A percentile compares a stretch with the other conserved stretches of the same genome.
phyloP scores from a whole-genome alignment of 2,329 filamentous ascomycete species.

The Calonectria ilicicola region DNA sequence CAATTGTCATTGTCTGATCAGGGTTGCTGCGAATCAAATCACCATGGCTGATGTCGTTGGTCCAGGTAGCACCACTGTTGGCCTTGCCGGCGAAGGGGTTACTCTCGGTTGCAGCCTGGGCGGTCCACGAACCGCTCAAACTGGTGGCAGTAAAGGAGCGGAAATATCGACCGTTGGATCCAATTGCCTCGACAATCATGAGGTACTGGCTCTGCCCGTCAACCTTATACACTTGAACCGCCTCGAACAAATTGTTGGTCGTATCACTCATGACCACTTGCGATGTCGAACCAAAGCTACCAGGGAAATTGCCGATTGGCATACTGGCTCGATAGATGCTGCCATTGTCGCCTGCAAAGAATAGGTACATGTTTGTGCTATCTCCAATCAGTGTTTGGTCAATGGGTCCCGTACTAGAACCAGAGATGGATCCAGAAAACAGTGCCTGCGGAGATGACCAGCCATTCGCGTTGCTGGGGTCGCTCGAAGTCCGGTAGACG shows the following conservation, averaged over 20 bases:
- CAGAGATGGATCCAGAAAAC: conserved; percentile 66
- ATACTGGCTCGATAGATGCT: conserved; percentile 74
- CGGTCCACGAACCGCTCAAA: conserved; percentile 68
- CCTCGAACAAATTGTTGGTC: conserved; percentile 71
- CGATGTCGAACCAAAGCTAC: conserved; percentile 65
- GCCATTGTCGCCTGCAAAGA: conserved; percentile 76
- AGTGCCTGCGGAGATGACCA: conserved; percentile 68
- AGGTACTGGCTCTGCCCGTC: conserved; percentile 68
- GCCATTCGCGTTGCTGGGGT: conserved; percentile 68
- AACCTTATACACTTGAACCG: conserved; percentile 74
- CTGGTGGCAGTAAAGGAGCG: conserved; percentile 73
- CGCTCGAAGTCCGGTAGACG: conserved; percentile 68
- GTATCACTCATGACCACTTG: conserved; percentile 65
- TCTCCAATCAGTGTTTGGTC: conserved; percentile 76
- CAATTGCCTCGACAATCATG: conserved; percentile 76
- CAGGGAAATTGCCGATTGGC: conserved; percentile 72
- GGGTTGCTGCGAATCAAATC: conserved; percentile 67
- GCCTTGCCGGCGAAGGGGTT: conserved; percentile 75
- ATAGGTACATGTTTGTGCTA: conserved; percentile 71
- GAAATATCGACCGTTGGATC: conserved; percentile 71
- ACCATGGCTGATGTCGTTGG: conserved; percentile 75
- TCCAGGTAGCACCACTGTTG: conserved; percentile 73
- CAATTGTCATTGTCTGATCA: conserved; percentile 73
- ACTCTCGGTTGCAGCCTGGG: conserved; percentile 66
- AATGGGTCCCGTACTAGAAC: conserved; percentile 65